Percentiles rank a stretch among this genome's conserved stretches.
Conservation (phyloP, 108 stramenopile genomes). For the Cyclotella cryptica region DNA sequence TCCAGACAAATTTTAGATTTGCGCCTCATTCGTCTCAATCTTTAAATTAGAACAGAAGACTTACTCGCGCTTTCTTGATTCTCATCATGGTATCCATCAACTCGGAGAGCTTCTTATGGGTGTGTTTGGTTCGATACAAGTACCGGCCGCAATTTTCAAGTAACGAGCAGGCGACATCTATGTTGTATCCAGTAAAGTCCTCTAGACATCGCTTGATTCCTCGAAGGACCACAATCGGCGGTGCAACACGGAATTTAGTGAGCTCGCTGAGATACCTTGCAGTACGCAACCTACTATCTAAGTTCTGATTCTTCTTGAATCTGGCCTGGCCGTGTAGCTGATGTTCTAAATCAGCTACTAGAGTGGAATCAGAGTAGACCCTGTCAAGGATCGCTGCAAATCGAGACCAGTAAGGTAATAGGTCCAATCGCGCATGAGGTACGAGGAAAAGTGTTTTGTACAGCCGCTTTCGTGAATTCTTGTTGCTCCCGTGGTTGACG, state of each 20-base stretch:
- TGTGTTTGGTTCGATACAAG: conserved; percentile 81
- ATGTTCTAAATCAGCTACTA: conserved; percentile 77
- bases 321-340: conserved; percentile 89
- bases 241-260: conserved; percentile 94
- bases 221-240: conserved; percentile 90
- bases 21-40: too few relatives aligned
- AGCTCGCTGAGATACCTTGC: conserved; percentile 92
- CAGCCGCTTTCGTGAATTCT: conserved; percentile 83
- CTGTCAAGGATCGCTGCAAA: conserved; percentile 84
- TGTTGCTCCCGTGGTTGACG: conserved; percentile 81
- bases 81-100: conserved; percentile 90
- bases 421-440: conserved; percentile 82
- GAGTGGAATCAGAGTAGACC: conserved; percentile 72
- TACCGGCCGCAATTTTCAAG: conserved; percentile 94
- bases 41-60: conserved; percentile 6
- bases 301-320: conserved; percentile 83
- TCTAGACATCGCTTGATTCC: conserved; percentile 84
- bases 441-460: conserved; percentile 84
- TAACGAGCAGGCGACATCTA: conserved; percentile 88
- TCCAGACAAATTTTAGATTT: not conserved
- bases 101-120: conserved; percentile 65
- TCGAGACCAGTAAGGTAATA: conserved; percentile 91
- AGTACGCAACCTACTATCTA: conserved; percentile 85
- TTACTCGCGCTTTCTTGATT: conserved; percentile 85
- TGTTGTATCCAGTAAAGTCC: conserved; percentile 89